Evolutionary conservation across 306 rosid species (phyloP), one percentile per base, ranked within the genome.

Genomic region (Dryas drummondii): DNA sequence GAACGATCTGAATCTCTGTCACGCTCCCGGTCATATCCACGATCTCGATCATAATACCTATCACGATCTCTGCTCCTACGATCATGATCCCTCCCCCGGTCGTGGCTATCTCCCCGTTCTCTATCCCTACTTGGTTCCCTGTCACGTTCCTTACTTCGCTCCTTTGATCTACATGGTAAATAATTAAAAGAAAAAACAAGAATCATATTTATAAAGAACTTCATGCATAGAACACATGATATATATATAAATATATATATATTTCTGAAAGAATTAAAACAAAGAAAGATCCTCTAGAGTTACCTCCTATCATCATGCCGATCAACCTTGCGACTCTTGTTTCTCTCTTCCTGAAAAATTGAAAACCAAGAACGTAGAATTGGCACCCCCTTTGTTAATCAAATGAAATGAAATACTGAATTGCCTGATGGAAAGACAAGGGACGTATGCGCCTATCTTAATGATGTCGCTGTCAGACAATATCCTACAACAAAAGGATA

Each of bases 11-110:
- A 73, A 54, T 90, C 98, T 77, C 97, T 84, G 40, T 88, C 93
- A 56, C 89, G 93, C 12, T 91, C 98, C 2, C 89, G 81, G 57
- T 91, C 96, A 49, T 87, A 76, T 58, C 92, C 91, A 32, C 97
- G 92, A 47, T 87, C 97, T 10, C 99, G 90, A 60, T 94, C 98
- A 79, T 90, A 16, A 78, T 96, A 40, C 84, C 98, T 86, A 60
- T 92, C 97, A 45, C 88, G 93, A 76, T 96, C 99, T 67, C 96
- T 89, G 81, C 98, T 89, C 86, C 92, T 86, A 5, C 85, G 92
- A 78, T 90, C 98, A 50, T 77, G 15, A 75, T 88, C 97, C 77
- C 99, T 86, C 47, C 87, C 96, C 27, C 83, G 84, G 59, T 92
- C 98, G 53, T 86, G 98, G 71, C 94, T 89, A 52, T 79, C 93